Conservation (phyloP, 2,329 filamentous ascomycete genomes). For the Trichoderma simmonsii region DNA sequence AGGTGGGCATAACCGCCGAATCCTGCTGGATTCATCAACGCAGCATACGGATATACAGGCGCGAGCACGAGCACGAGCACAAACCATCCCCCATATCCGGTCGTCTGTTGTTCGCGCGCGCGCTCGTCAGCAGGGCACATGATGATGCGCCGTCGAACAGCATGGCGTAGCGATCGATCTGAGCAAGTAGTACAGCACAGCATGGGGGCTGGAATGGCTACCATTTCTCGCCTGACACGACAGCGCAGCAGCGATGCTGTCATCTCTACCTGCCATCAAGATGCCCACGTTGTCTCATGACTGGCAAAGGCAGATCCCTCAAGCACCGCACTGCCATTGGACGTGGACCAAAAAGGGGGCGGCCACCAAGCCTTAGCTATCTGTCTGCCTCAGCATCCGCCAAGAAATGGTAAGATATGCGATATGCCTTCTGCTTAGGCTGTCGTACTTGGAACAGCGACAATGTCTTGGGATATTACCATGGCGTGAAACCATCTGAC, state of each 20-base stretch:
- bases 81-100: neutral
- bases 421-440: neutral
- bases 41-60: neutral
- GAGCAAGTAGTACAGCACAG: neutral
- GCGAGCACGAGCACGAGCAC: neutral
- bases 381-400: neutral
- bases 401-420: conserved; percentile 13
- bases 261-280: neutral
- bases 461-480: conserved; percentile 8
- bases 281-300: conserved; percentile 19
- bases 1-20: neutral
- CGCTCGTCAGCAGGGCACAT: neutral
- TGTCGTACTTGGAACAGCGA: neutral
- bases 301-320: conserved; percentile 17
- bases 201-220: conserved; percentile 9
- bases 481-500: conserved; percentile 15
- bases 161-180: conserved; percentile 9
- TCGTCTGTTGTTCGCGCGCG: neutral
- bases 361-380: neutral
- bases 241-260: conserved; percentile 1
- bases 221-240: conserved; percentile 14
- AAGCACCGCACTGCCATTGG: neutral
- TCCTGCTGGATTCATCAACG: conserved; percentile 5
- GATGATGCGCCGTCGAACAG: neutral
- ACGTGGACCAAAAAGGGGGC: neutral